Percentiles rank a stretch among this genome's conserved stretches.
Conservation (phyloP, 768 basidiomycete species). For the Galerina sulciceps region DNA sequence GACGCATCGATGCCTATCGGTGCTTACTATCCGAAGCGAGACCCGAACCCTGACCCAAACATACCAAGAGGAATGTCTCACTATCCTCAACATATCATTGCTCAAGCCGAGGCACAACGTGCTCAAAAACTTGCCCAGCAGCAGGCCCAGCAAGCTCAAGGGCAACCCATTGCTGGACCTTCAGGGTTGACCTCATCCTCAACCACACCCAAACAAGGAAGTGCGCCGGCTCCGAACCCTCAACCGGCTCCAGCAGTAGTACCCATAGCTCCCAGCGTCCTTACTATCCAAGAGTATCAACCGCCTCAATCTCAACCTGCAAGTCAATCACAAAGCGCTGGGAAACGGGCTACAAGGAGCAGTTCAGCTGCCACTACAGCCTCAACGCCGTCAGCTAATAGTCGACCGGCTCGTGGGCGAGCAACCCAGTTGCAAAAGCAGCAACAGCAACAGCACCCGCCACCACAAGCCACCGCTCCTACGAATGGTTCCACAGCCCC, state of each 20-base stretch:
- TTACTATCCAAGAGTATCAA: conserved; percentile 33
- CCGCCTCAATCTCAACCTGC: conserved; percentile 20
- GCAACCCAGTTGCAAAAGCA: conserved; percentile 16
- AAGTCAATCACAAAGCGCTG: conserved; percentile 6
- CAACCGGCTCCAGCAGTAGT: neutral
- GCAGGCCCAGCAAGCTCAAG: conserved; percentile 25
- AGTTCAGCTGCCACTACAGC: conserved; percentile 7
- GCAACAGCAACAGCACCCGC: conserved; percentile 11
- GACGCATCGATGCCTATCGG: conserved; percentile 52
- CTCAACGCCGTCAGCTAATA: conserved; percentile 4
- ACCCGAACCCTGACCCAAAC: conserved; percentile 29
- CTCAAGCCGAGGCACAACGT: conserved; percentile 41
- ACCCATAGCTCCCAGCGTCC: conserved; percentile 14
- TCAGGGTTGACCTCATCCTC: conserved; percentile 15
- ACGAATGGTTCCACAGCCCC: conserved; percentile 5
- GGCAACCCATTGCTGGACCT: conserved; percentile 20
- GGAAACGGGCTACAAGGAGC: conserved; percentile 23
- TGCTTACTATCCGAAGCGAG: conserved; percentile 47
- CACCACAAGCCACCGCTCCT: neutral
- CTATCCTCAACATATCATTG: conserved; percentile 55
- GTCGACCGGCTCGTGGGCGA: conserved; percentile 16
- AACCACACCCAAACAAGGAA: neutral
- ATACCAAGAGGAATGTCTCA: conserved; percentile 43
- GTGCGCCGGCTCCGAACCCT: neutral
- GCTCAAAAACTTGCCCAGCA: conserved; percentile 23